Evolutionary conservation across 2,329 filamentous ascomycete species (phyloP).

Genomic region (Fusarium sterilihyphosum): DNA sequence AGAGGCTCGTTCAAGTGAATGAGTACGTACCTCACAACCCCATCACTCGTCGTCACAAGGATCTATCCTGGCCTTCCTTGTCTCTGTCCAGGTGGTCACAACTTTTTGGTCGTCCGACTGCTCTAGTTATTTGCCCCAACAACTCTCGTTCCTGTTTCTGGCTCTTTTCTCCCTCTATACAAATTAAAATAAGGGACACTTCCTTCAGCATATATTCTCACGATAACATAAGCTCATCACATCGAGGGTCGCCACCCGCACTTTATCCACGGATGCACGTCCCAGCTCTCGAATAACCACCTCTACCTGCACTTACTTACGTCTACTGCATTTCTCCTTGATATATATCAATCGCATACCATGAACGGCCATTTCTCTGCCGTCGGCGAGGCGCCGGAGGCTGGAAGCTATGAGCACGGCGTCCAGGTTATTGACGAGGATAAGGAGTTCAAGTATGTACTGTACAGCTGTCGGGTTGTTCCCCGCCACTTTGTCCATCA

Average conservation of each 20-base stretch:
- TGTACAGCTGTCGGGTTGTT: slow-evolving; percentile 45
- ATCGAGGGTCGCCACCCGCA: slow-evolving; percentile 27
- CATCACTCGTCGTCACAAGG: slow-evolving; percentile 31
- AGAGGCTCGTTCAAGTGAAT: not conserved
- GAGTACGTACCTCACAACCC: slow-evolving; percentile 33
- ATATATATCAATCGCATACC: slow-evolving; percentile 40
- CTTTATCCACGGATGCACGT: slow-evolving; percentile 32
- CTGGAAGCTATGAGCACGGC: slow-evolving; percentile 85
- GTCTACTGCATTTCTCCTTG: not conserved
- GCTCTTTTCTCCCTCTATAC: not conserved
- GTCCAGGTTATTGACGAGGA: slow-evolving; percentile 93
- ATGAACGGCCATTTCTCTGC: slow-evolving; percentile 87
- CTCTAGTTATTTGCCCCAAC: slow-evolving; percentile 33
- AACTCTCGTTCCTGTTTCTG: slow-evolving; percentile 17
- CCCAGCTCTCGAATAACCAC: slow-evolving; percentile 20
- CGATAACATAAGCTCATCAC: slow-evolving; percentile 4
- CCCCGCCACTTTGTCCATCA: slow-evolving; percentile 10
- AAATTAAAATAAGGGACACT: not conserved
- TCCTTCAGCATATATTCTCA: slow-evolving; percentile 6
- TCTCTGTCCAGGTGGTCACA: slow-evolving; percentile 41
- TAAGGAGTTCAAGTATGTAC: slow-evolving; percentile 92
- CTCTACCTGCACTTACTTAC: slow-evolving; percentile 5
- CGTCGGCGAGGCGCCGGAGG: slow-evolving; percentile 72
- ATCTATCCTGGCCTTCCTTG: slow-evolving; percentile 27
- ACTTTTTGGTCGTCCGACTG: slow-evolving; percentile 40